Conservation (phyloP, 2,329 filamentous ascomycete genomes). For the Aureobasidium pullulans region DNA sequence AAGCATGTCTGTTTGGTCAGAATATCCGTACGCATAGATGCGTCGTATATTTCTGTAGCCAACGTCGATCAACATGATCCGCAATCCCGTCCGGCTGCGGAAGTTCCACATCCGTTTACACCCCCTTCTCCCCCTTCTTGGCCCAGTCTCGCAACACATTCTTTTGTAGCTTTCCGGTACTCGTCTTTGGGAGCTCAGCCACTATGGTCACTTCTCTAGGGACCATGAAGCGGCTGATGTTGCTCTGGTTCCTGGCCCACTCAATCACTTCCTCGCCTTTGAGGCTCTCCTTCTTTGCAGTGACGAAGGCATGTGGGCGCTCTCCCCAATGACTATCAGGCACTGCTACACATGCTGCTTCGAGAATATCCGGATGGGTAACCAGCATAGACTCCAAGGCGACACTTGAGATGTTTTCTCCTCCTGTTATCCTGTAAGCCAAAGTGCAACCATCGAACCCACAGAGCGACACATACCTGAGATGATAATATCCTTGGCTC, state of each 20-base stretch:
- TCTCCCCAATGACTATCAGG: conserved; percentile 91
- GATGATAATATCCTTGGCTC: conserved; percentile 97
- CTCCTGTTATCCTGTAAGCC: conserved; percentile 48
- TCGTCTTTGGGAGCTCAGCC: conserved; percentile 88
- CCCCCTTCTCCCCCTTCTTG: conserved; percentile 42
- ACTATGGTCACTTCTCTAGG: conserved; percentile 65
- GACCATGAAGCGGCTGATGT: conserved; percentile 89
- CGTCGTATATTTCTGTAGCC: neutral
- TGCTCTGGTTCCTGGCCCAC: conserved; percentile 76
- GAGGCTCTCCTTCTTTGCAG: conserved; percentile 53
- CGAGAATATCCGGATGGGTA: conserved; percentile 80
- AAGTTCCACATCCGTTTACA: conserved; percentile 3
- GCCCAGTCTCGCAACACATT: conserved; percentile 86
- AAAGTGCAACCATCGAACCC: neutral
- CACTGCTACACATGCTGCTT: conserved; percentile 84
- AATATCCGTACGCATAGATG: neutral
- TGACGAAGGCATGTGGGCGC: conserved; percentile 88
- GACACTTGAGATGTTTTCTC: conserved; percentile 94
- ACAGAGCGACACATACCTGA: conserved; percentile 54
- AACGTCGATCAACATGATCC: conserved; percentile 10
- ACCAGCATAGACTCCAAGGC: conserved; percentile 85
- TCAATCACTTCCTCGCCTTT: conserved; percentile 64
- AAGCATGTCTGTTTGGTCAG: neutral
- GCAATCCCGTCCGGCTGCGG: conserved; percentile 3
- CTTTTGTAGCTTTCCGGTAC: conserved; percentile 94